Base-by-base conservation (phyloP, 2,329 filamentous ascomycete genomes). In the Berkeleyomyces rouxiae region DNA sequence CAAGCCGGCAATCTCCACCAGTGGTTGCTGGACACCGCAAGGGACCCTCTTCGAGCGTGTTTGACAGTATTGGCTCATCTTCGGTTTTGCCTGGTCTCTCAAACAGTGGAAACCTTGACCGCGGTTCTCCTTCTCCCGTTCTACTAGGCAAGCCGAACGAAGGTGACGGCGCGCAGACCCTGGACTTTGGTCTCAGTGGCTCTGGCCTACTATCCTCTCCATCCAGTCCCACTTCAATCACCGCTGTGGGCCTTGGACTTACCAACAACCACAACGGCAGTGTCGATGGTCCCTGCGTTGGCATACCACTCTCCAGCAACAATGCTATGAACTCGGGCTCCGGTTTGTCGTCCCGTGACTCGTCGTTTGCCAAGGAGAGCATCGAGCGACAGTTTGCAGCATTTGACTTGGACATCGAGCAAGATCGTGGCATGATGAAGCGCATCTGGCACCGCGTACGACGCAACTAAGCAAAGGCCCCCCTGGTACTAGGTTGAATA, bases 401-500 rank as follows among this genome's bases (percentile, higher is more conserved):
- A 23, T 74, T 83, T 46, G 81, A 84, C 65, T 76, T 78, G 63
- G 80, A 72, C 76, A 74, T 69, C 51, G 71, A 70, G 36, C 73
- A 77, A 63, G 81, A 84, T 63, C 76, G 74, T 59, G 77, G 79
- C 3, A 76, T 82, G 2, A 78, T 86, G 69, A 85, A 81, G 73
- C 78, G 82, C 61, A 76, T 86, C 63, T 86, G 83, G 83, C 82
- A 85, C 66, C 78, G 77, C 64, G 80, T 86, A 46, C 58, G 61
- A 31, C 58, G 64, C 40, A 61, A 64, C 53, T 64, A 44, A 49
- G 42, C 16, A n/a, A 31, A 2, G 23, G 6, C 42, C 13, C 47
- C 16, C 47, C 23, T 44, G 23, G 42, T 31, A 11, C 5, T 16
- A n/a, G 42, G 57, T 65, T 51, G 39, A 55, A 60, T 65, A 39